phyloP scores from a whole-genome alignment of 306 rosid species.

The Prunus persica region Prunus_persica_NCBIv2 NC_034009.1:36125501-36126000 shows the following conservation, averaged over 20 bases:
- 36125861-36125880: constrained; percentile 58
- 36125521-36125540: constrained; percentile 63
- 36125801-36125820: constrained; percentile 38
- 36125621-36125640: constrained; percentile 82
- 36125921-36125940: no score
- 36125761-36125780: constrained; percentile 49
- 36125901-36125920: not conserved
- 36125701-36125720: not conserved
- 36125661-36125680: constrained; percentile 62
- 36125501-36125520: constrained; percentile 34
- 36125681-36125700: constrained; percentile 55
- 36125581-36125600: constrained; percentile 35
- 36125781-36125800: constrained; percentile 37
- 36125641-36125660: constrained; percentile 34
- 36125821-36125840: constrained; percentile 37
- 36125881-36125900: constrained; percentile 40
- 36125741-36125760: constrained; percentile 44
- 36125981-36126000: not conserved
- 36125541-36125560: constrained; percentile 48
- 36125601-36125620: constrained; percentile 46
- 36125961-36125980: not conserved
- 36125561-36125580: constrained; percentile 65
- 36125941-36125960: not conserved
- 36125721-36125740: constrained; percentile 43
- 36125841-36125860: constrained; percentile 60